Evolutionary conservation across 148 eudicot genomes (phyloP).

Genomic region (Camellia granthamiana): DNA sequence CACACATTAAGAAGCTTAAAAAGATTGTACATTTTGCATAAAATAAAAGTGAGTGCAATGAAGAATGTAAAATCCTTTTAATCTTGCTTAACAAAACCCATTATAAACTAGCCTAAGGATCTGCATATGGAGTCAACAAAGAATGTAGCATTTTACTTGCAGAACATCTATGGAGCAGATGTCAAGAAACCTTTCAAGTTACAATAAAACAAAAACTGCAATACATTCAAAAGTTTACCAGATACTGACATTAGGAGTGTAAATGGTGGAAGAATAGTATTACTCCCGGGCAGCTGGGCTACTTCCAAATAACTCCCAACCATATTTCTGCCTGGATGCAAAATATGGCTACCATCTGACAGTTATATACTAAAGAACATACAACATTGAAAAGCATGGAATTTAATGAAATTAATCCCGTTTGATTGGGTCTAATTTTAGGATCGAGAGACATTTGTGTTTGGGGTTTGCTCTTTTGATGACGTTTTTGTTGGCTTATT

Average conservation of each 20-base stretch:
- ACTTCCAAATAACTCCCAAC: neutral
- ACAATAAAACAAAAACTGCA: neutral
- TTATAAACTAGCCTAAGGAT: neutral
- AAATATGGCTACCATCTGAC: neutral
- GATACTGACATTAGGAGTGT: neutral
- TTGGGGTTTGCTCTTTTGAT: too few relatives aligned
- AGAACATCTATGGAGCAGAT: neutral
- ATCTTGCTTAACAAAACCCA: neutral
- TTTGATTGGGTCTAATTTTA: neutral
- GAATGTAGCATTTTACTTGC: constrained; percentile 9
- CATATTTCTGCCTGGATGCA: neutral
- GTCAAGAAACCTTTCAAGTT: neutral
- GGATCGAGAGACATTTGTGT: neutral
- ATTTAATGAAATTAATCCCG: neutral
- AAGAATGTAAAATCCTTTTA: too few relatives aligned
- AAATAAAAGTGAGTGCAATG: too few relatives aligned
- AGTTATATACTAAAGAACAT: neutral
- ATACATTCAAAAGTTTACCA: neutral
- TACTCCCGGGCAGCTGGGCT: neutral
- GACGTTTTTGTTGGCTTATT: too few relatives aligned
- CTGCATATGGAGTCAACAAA: neutral
- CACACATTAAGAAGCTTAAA: too few relatives aligned
- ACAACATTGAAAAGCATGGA: neutral
- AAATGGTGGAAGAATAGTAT: neutral
- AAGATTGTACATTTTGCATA: too few relatives aligned